phyloP scores from a whole-genome alignment of 805 yeast genomes.

The Candida fluviatilis region DNA sequence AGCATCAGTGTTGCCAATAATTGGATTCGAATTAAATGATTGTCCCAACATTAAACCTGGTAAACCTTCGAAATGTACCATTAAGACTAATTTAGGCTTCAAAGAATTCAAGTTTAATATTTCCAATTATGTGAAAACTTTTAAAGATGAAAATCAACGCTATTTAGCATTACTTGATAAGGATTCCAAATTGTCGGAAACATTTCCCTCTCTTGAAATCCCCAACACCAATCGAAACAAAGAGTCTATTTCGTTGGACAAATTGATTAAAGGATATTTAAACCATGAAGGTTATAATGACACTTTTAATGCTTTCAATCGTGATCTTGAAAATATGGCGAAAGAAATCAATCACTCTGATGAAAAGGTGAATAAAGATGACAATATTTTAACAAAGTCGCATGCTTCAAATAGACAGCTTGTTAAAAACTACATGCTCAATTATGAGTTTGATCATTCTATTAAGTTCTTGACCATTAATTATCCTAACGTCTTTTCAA shows the following conservation, averaged over 20 bases:
- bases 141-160: conserved; percentile 32
- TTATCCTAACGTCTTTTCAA: conserved; percentile 13
- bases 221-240: conserved; percentile 21
- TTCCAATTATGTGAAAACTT: conserved; percentile 44
- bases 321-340: conserved; percentile 25
- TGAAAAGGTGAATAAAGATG: conserved; percentile 8
- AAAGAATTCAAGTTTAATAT: conserved; percentile 61
- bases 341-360: conserved; percentile 9
- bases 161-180: conserved; percentile 17
- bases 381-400: conserved; percentile 10
- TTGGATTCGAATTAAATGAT: conserved; percentile 29
- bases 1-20: conserved; percentile 27
- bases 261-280: conserved; percentile 35
- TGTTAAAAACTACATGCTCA: conserved; percentile 17
- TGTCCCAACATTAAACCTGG: conserved; percentile 24
- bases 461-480: conserved; percentile 16
- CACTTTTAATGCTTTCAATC: conserved; percentile 29
- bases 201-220: conserved; percentile 12
- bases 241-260: conserved; percentile 24
- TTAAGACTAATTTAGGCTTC: conserved; percentile 54
- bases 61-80: conserved; percentile 16
- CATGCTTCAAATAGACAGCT: conserved; percentile 23
- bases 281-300: conserved; percentile 36
- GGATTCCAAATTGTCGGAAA: conserved; percentile 8
- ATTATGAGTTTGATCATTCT: conserved; percentile 21